Percentiles rank a stretch among this genome's conserved stretches.
These are phyloP conservation scores for Fusarium armeniacum DNA, from an alignment of 2,329 filamentous ascomycete species.

Conservation along the genomic window DNA sequence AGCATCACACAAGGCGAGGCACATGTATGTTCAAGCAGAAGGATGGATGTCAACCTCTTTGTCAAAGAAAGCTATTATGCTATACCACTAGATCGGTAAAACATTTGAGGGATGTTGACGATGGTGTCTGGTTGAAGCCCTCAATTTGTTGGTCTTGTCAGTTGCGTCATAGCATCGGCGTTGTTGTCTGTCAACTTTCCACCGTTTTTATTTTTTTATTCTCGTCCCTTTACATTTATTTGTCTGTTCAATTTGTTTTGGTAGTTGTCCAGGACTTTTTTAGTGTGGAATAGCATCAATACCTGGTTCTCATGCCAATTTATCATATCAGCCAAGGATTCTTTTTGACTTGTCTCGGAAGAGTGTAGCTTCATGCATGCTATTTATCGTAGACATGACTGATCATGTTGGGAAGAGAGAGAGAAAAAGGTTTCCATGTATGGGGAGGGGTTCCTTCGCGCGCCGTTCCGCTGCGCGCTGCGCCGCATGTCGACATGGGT, in stretches of 20 bases:
- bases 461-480: conserved; percentile 36
- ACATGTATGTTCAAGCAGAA: conserved; percentile 2
- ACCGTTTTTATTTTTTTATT: not conserved
- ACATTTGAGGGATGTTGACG: not conserved
- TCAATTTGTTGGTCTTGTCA: conserved; percentile 22
- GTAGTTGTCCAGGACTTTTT: not conserved
- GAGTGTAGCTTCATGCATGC: conserved; percentile 7
- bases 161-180: conserved; percentile 50
- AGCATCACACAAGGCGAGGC: conserved; percentile 15
- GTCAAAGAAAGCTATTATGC: conserved; percentile 23
- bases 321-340: not conserved
- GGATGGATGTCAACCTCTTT: not conserved
- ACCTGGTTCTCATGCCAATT: conserved; percentile 3
- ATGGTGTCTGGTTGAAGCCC: conserved; percentile 2
- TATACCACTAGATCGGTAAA: not conserved
- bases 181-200: conserved; percentile 22
- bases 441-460: conserved; percentile 1
- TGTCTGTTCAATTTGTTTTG: not conserved
- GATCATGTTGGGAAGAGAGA: not conserved
- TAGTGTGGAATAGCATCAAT: conserved; percentile 25
- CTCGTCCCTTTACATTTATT: not conserved
- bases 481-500: conserved; percentile 26
- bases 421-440: not conserved
- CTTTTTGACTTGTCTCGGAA: not conserved
- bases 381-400: not conserved